Evolutionary conservation across 257 asterid species (phyloP), one percentile per base, ranked within the genome.

Genomic region (Rehmannia glutinosa): DNA sequence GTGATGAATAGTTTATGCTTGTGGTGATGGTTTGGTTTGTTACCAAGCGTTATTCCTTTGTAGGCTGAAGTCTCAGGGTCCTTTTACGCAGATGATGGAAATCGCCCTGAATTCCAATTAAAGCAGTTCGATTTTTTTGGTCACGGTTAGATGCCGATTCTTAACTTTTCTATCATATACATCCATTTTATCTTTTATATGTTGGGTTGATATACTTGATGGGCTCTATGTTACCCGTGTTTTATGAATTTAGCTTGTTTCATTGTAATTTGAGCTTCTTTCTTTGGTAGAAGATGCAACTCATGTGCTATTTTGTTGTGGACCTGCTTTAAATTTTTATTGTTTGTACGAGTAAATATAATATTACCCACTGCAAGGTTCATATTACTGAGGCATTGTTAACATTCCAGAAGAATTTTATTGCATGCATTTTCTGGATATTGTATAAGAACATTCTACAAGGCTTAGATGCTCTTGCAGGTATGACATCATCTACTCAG

Each of bases 41-140:
- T 45, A 69, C 61, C n/a, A 35, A 10, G 17, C 25, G 27, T 75
- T 68, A 7, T 63, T 59, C 33, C 70, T 76, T 45, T 72, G 68
- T 83, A 93, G 99, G 97, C 99, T 56, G 92, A 90, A 80, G 99
- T 88, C n/a, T 71, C 85, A 43, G 95, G 97, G 25, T 73, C 96
- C 32, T 71, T 78, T 47, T 78, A 86, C 19, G 63, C 83, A 32
- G 91, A 90, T 60, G 96, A 75, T 42, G 81, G 78, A 69, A 75
- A 71, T 73, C 83, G 69, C 66, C 79, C 86, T 47, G 97, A 93
- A 49, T 88, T 79, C 73, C 90, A 82, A 38, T 73, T 93, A 76
- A 84, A 83, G 80, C 77, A 77, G 58, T 82, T 80, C 63, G 96
- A 90, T 74, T 90, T 74, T 71, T 93, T 93, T 75, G 96, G 97